Evolutionary conservation across 768 basidiomycete species (phyloP).

Genomic region (Hygrophorus russula): DNA sequence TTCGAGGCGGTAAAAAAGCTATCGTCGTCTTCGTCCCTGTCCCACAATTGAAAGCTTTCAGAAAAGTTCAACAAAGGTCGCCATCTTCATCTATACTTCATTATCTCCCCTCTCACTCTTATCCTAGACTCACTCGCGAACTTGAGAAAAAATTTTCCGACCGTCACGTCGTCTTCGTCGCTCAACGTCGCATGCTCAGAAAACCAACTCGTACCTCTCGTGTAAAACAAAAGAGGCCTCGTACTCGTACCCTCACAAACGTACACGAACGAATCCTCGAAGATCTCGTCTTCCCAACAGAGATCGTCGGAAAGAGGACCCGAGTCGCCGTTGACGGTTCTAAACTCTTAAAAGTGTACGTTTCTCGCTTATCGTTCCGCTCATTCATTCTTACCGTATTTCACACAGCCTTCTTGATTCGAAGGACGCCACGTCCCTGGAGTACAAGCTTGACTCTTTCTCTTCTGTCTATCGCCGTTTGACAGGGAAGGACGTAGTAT

Average conservation of each 20-base stretch:
- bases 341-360: constrained; percentile 96
- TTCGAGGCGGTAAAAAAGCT: constrained; percentile 98
- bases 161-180: constrained; percentile 97
- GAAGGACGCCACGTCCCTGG: constrained; percentile 94
- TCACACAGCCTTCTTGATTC: constrained; percentile 84
- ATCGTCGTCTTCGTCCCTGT: constrained; percentile 98
- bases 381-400: too few species aligned
- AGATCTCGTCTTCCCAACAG: constrained; percentile 97
- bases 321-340: constrained; percentile 89
- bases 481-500: constrained; percentile 94
- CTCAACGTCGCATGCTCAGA: constrained; percentile 95
- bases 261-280: constrained; percentile 99
- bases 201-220: constrained; percentile 92
- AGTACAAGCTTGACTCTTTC: constrained; percentile 99
- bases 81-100: constrained; percentile 3
- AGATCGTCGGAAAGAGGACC: constrained; percentile 98
- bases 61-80: constrained; percentile 93
- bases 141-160: constrained; percentile 99
- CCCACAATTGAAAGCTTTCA: constrained; percentile 96
- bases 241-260: constrained; percentile 90
- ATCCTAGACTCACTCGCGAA: constrained; percentile 97
- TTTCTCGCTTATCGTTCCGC: too few species aligned
- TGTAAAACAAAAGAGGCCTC: constrained; percentile 92
- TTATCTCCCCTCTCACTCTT: background rate
- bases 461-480: constrained; percentile 91